phyloP scores from a whole-genome alignment of 2,329 filamentous ascomycete species.

The Microdochium trichocladiopsis region DNA sequence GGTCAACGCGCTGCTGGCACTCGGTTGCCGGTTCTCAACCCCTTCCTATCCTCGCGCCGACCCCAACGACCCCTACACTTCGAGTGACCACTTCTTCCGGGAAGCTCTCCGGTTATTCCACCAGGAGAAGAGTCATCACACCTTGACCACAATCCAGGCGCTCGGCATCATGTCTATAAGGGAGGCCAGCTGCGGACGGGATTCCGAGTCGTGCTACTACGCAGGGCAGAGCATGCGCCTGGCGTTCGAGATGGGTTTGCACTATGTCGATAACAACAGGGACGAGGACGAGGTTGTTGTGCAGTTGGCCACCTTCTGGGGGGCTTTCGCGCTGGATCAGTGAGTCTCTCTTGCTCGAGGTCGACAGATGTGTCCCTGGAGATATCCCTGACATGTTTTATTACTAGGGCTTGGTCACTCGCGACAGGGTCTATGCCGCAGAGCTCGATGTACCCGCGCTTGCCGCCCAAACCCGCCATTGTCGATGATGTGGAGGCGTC shows the following conservation, averaged over 20 bases:
- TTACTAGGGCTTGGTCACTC: slow-evolving; percentile 48
- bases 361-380: not conserved
- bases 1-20: slow-evolving; percentile 57
- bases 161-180: slow-evolving; percentile 70
- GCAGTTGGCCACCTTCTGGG: slow-evolving; percentile 54
- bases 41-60: slow-evolving; percentile 57
- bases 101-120: slow-evolving; percentile 57
- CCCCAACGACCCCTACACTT: slow-evolving; percentile 53
- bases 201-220: slow-evolving; percentile 67
- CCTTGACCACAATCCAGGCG: slow-evolving; percentile 65
- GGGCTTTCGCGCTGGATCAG: slow-evolving; percentile 57
- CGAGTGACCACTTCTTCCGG: slow-evolving; percentile 69
- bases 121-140: slow-evolving; percentile 50
- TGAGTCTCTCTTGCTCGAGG: slow-evolving; percentile 33
- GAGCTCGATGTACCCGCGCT: slow-evolving; percentile 47
- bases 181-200: slow-evolving; percentile 65
- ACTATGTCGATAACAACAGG: slow-evolving; percentile 40
- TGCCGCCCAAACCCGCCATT: slow-evolving; percentile 53
- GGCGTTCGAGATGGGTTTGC: slow-evolving; percentile 65
- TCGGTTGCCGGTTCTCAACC: slow-evolving; percentile 63
- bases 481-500: slow-evolving; percentile 54
- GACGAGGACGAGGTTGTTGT: slow-evolving; percentile 52
- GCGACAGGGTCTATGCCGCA: slow-evolving; percentile 55
- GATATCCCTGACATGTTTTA: not conserved
- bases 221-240: slow-evolving; percentile 66